Conservation (phyloP, 768 basidiomycete species). For the Amanita phalloides region DNA sequence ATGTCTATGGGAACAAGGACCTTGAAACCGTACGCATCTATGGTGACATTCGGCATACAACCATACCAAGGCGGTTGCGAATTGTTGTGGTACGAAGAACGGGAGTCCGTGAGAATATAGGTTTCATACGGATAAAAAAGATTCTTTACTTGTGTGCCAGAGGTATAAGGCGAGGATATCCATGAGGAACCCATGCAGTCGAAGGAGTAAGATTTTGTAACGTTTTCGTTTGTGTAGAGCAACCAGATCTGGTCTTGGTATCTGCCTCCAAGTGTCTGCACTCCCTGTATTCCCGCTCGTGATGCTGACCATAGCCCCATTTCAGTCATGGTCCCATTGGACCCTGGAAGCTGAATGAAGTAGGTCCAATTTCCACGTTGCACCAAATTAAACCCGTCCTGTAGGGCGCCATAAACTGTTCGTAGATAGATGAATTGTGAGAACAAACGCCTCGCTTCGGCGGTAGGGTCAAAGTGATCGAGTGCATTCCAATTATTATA, state of each 20-base stretch:
- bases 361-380: slow-evolving; percentile 82
- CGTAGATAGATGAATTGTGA: slow-evolving; percentile 67
- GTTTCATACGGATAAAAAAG: slow-evolving; percentile 76
- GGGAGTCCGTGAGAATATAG: slow-evolving; percentile 60
- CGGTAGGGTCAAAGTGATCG: slow-evolving; percentile 91
- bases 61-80: slow-evolving; percentile 57
- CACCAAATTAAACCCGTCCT: slow-evolving; percentile 82
- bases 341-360: slow-evolving; percentile 71
- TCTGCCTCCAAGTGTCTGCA: slow-evolving; percentile 54
- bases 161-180: slow-evolving; percentile 73
- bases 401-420: slow-evolving; percentile 54
- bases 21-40: slow-evolving; percentile 76
- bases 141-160: slow-evolving; percentile 56
- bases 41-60: slow-evolving; percentile 53
- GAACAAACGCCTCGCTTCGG: slow-evolving; percentile 64
- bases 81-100: slow-evolving; percentile 50
- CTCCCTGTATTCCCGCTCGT: slow-evolving; percentile 44
- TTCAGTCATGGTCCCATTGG: slow-evolving; percentile 70
- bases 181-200: slow-evolving; percentile 48
- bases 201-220: slow-evolving; percentile 50
- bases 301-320: slow-evolving; percentile 83
- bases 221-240: slow-evolving; percentile 80
- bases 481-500: slow-evolving; percentile 86
- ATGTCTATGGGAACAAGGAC: slow-evolving; percentile 56
- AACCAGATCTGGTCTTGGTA: slow-evolving; percentile 70